phyloP scores from a whole-genome alignment of 768 basidiomycete species.

The Lactarius pseudohatsudake region DNA sequence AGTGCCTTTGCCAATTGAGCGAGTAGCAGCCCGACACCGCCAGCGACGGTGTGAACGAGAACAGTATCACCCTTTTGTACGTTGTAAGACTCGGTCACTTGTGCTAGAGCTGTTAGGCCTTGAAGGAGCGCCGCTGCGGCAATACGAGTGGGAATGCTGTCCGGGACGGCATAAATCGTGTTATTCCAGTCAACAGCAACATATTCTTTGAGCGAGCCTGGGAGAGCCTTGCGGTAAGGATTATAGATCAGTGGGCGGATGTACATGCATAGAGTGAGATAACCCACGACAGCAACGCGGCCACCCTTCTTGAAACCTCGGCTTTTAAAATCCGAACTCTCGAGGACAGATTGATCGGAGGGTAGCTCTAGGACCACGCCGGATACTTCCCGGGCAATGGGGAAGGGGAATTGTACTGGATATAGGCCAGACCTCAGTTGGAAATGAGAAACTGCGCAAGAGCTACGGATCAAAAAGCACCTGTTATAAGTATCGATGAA shows the following conservation, averaged over 20 bases:
- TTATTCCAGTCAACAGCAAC: conserved; percentile 60
- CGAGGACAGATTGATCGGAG: conserved; percentile 57
- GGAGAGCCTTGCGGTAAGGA: conserved; percentile 39
- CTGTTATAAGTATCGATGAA: conserved; percentile 86
- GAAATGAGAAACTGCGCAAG: conserved; percentile 3
- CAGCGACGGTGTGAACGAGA: conserved; percentile 88
- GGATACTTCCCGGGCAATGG: conserved; percentile 75
- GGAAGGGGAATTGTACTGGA: conserved; percentile 56
- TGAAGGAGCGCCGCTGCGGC: conserved; percentile 74
- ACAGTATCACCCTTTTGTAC: conserved; percentile 79
- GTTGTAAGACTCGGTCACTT: conserved; percentile 82
- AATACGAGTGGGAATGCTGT: conserved; percentile 51
- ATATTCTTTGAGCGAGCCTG: conserved; percentile 69
- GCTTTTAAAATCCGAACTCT: conserved; percentile 61
- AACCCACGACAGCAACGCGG: conserved; percentile 65
- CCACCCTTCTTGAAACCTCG: conserved; percentile 67
- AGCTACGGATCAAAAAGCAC: conserved; percentile 39
- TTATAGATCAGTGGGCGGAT: background rate
- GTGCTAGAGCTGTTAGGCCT: conserved; percentile 73
- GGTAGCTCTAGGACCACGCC: conserved; percentile 79
- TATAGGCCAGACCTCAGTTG: conserved; percentile 56
- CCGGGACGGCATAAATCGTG: conserved; percentile 62
- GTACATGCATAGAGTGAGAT: background rate
- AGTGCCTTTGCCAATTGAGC: conserved; percentile 66
- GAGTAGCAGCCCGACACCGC: conserved; percentile 75